A percentile compares a stretch with the other conserved stretches of the same genome.
phyloP scores from a whole-genome alignment of 495 filamentous ascomycete species.

The Sabuloglossum arenarium region DNA sequence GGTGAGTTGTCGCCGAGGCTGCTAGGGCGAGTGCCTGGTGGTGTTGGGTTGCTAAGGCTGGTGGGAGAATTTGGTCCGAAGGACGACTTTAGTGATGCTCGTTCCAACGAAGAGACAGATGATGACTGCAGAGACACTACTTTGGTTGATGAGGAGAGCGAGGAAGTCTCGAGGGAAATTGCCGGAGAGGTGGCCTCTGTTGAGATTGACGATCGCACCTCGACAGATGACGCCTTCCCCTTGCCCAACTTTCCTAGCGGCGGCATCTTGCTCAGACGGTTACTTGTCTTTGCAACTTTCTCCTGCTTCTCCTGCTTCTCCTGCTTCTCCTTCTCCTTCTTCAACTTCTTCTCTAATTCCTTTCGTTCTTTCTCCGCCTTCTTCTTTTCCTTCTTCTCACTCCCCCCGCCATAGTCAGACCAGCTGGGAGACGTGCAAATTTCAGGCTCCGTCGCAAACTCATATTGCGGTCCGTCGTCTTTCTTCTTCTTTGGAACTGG shows the following conservation, averaged over 20 bases:
- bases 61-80: neutral
- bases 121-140: neutral
- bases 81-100: neutral
- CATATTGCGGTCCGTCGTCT: neutral
- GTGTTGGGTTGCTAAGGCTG: neutral
- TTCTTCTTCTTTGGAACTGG: neutral
- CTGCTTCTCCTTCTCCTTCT: neutral
- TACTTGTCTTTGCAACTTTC: neutral
- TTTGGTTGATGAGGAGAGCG: neutral
- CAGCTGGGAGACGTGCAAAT: neutral
- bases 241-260: neutral
- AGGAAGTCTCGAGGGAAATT: slow-evolving; percentile 27
- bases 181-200: slow-evolving; percentile 14
- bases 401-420: neutral
- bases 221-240: neutral
- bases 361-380: neutral
- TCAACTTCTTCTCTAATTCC: neutral
- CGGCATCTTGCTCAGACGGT: neutral
- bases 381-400: slow-evolving; percentile 1
- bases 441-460: neutral
- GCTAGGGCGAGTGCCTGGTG: neutral
- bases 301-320: neutral
- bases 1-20: neutral
- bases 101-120: neutral
- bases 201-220: neutral